Percentiles rank a stretch among this genome's conserved stretches.
phyloP scores from a whole-genome alignment of 2,329 filamentous ascomycete genomes.

The Beauveria sp. region DNA sequence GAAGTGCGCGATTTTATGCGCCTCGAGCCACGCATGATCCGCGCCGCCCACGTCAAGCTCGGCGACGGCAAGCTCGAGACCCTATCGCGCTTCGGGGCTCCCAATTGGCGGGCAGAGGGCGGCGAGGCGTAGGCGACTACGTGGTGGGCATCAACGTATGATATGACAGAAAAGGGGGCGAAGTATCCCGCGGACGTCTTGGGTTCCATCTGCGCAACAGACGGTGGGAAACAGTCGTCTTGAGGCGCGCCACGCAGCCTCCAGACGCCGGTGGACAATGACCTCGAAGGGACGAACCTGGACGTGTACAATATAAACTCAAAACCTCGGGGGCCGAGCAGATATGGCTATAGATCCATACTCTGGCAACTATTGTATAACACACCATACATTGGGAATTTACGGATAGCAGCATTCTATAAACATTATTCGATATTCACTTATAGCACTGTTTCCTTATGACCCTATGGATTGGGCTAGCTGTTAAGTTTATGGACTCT shows the following conservation, averaged over 20 bases:
- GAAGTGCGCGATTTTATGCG: constrained; percentile 67
- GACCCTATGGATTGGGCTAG: not conserved
- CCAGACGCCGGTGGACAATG: not conserved
- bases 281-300: not conserved
- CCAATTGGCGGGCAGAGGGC: constrained; percentile 39
- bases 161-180: not conserved
- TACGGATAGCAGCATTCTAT: not conserved
- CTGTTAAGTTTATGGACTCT: not conserved
- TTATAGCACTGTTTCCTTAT: not conserved
- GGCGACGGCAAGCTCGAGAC: constrained; percentile 55
- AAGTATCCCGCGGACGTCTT: too few species aligned
- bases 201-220: not conserved
- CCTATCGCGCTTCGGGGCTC: constrained; percentile 39
- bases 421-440: not conserved
- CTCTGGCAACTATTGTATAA: not conserved
- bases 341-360: not conserved
- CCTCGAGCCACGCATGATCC: constrained; percentile 84
- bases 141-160: not conserved
- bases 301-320: not conserved
- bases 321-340: not conserved
- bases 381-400: not conserved
- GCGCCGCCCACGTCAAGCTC: constrained; percentile 79
- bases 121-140: constrained; percentile 21
- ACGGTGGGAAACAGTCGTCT: too few species aligned
- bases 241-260: not conserved